Base-by-base conservation (phyloP, 1,284 basidiomycete species). In the Heterobasidion parviporum region DNA sequence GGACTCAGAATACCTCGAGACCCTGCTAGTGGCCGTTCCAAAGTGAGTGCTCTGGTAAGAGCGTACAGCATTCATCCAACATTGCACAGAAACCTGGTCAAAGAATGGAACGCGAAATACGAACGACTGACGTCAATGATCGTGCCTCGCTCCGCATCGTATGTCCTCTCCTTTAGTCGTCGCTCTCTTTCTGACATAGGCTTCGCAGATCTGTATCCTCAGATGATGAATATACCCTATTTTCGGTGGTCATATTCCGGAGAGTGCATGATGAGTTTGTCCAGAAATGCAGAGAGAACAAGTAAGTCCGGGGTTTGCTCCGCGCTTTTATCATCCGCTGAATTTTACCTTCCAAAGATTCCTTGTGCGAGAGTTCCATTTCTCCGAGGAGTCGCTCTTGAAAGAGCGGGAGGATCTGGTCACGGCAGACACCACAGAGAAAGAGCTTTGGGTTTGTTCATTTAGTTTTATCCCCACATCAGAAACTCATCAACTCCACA, bases 201-300 rank as follows among this genome's bases (percentile, higher is more conserved):
- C 57, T 56, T 57, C 57, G 57, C 60, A 89, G 85, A 53, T 61
- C 73, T 60, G 80, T 99, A 50, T 76, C 87, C 2, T 78, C 86
- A 36, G 97, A 99, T 67, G 87, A 93, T 57, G 97, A 99, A 63
- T 99, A 86, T 68, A 80, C 82, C 16, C 78, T 99, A 16, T 94
- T 90, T 67, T 82, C 84, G 38, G 93, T 94, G 2, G 92, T 96
- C 32, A 77, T 98, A 33, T 99, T 99, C 80, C 87, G 86, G 65
- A 88, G 92, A 65, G 83, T 93, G 51, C 87, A 89, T 65, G 96
- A 99, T 62, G 91, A 98, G 57, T 98, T 96, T 68, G 72, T 88
- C 4, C 94, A 98, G 73, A 95, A 94, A 71, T 96, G 93, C 67
- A 78, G 97, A 61, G 97, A 99, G 70, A 87, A 92, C 74, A 98